Conservation (phyloP, 1,139 yeast genomes). For the Candida tropicalis region DNA sequence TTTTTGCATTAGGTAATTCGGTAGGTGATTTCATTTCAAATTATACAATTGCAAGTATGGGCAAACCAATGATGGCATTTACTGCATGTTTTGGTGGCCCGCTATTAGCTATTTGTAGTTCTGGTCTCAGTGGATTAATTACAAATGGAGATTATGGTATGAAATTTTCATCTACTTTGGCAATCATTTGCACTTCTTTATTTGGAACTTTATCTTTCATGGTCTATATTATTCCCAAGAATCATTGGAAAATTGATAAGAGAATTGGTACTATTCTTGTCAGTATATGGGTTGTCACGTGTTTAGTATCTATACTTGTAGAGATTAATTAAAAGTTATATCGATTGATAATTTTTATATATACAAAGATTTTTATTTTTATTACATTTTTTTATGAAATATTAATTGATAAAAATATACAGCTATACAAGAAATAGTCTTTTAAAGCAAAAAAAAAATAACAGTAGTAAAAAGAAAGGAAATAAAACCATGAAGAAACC, state of each 20-base stretch:
- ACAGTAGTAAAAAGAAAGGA: too few species aligned
- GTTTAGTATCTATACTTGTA: conserved; percentile 37
- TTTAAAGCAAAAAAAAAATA: neutral
- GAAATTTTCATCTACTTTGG: conserved; percentile 28
- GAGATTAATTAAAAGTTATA: conserved; percentile 22
- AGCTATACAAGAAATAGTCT: conserved; percentile 5
- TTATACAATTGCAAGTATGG: conserved; percentile 79
- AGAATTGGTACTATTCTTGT: conserved; percentile 58
- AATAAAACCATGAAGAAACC: neutral
- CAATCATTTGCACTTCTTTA: conserved; percentile 54
- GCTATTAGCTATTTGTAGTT: conserved; percentile 49
- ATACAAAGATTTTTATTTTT: neutral
- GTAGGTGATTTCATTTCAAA: conserved; percentile 88
- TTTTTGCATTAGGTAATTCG: conserved; percentile 92
- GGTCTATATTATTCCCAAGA: conserved; percentile 57
- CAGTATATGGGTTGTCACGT: conserved; percentile 56
- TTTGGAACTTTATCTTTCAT: conserved; percentile 56
- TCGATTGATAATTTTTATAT: conserved; percentile 3
- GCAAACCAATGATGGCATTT: conserved; percentile 89
- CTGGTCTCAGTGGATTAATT: conserved; percentile 62
- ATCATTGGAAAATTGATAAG: conserved; percentile 66
- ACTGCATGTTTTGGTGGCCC: conserved; percentile 98
- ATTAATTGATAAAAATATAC: conserved; percentile 1
- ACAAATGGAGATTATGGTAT: conserved; percentile 24
- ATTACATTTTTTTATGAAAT: neutral